A percentile compares a stretch with the other conserved stretches of the same genome.
phyloP scores from a whole-genome alignment of 2,329 filamentous ascomycete species.

The Akanthomyces uredinophilus region DNA sequence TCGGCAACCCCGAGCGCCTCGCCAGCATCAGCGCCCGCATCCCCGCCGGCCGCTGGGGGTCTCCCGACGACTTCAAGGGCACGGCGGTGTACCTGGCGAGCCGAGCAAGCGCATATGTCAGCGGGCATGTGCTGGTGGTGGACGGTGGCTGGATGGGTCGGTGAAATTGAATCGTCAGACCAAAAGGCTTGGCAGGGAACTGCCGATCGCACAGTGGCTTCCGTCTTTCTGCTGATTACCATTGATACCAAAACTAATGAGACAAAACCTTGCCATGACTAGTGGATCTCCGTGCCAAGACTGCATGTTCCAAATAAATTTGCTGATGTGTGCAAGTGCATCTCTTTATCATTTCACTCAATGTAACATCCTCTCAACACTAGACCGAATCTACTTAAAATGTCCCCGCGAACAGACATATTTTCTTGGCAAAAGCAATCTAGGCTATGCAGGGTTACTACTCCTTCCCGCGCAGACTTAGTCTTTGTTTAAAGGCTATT shows the following conservation, averaged over 20 bases:
- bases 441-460: too few species aligned
- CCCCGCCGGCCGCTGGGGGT: constrained; percentile 78
- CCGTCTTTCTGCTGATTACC: background rate
- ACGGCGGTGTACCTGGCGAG: constrained; percentile 73
- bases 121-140: constrained; percentile 74
- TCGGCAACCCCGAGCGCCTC: constrained; percentile 64
- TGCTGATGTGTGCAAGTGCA: too few species aligned
- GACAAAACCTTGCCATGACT: background rate
- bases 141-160: constrained; percentile 93
- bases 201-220: background rate
- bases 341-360: too few species aligned
- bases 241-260: background rate
- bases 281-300: too few species aligned
- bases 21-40: constrained; percentile 74
- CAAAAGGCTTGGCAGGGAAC: background rate
- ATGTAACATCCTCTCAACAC: too few species aligned
- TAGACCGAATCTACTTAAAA: too few species aligned
- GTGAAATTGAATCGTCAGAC: constrained; percentile 34
- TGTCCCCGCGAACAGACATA: background rate
- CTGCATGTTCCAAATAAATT: too few species aligned
- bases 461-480: background rate
- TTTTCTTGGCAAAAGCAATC: background rate
- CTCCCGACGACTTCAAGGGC: constrained; percentile 83
- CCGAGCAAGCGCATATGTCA: constrained; percentile 73
- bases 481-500: background rate